Evolutionary conservation across 2,329 filamentous ascomycete species (phyloP).

Genomic region (Dactylonectria estremocensis): DNA sequence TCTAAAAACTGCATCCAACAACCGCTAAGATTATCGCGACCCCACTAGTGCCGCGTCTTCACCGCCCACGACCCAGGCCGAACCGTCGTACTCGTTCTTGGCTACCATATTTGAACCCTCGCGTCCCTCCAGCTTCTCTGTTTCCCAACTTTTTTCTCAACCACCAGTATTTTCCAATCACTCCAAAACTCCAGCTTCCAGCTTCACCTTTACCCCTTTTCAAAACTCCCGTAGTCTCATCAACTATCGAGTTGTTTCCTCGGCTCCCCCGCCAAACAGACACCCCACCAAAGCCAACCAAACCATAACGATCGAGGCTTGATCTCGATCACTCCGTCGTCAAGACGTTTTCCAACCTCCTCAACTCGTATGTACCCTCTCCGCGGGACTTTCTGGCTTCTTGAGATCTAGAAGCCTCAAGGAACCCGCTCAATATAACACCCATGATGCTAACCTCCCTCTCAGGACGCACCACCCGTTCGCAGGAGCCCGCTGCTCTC

Average conservation of each 20-base stretch:
- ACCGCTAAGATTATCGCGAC: slow-evolving; percentile 43
- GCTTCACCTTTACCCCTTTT: slow-evolving; percentile 13
- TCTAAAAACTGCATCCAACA: slow-evolving; percentile 8
- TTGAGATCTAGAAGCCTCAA: neutral
- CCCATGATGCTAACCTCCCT: slow-evolving; percentile 47
- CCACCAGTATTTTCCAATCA: slow-evolving; percentile 12
- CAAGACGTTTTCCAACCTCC: slow-evolving; percentile 99
- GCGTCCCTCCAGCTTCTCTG: slow-evolving; percentile 20
- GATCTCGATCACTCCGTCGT: slow-evolving; percentile 74
- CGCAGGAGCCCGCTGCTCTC: slow-evolving; percentile 95
- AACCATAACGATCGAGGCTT: slow-evolving; percentile 64
- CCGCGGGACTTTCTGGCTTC: neutral
- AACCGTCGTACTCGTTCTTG: slow-evolving; percentile 23
- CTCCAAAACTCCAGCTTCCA: slow-evolving; percentile 14
- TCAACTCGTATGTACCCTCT: slow-evolving; percentile 85
- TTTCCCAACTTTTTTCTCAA: slow-evolving; percentile 17
- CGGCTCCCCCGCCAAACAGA: slow-evolving; percentile 45
- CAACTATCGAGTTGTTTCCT: slow-evolving; percentile 36
- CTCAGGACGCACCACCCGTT: slow-evolving; percentile 92
- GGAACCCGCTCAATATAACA: neutral
- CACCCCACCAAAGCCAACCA: slow-evolving; percentile 43
- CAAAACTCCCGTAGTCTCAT: slow-evolving; percentile 25
- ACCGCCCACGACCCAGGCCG: slow-evolving; percentile 31
- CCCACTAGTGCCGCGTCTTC: slow-evolving; percentile 44
- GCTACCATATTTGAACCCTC: slow-evolving; percentile 33